Conservation (phyloP, 345 rosid species). For the Lepidium aucheri region DNA sequence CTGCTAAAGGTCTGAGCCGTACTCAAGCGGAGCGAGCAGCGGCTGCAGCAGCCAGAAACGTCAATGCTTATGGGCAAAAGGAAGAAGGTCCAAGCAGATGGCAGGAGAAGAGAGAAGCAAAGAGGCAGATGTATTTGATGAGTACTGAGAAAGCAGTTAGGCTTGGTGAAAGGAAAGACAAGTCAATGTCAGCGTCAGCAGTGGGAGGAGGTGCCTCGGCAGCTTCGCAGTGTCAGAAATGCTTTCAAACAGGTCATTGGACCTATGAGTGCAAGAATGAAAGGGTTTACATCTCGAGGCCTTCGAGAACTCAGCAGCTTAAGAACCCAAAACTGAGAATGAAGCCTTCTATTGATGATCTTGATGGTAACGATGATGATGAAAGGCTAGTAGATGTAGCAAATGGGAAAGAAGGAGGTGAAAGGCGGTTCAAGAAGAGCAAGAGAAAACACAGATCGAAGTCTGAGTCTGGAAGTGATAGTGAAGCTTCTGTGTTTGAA, state of each 20-base stretch:
- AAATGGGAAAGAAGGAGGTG: conserved; percentile 26
- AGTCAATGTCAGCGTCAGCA: conserved; percentile 33
- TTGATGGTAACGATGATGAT: conserved; percentile 32
- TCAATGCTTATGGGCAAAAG: conserved; percentile 95
- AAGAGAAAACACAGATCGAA: conserved; percentile 73
- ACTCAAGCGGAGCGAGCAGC: conserved; percentile 99
- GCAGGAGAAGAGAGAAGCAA: conserved; percentile 98
- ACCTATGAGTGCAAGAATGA: conserved; percentile 95
- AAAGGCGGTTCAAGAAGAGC: conserved; percentile 59
- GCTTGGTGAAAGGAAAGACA: conserved; percentile 93
- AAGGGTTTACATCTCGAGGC: conserved; percentile 80
- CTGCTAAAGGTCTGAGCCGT: conserved; percentile 88
- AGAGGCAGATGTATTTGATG: conserved; percentile 97
- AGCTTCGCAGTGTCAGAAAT: conserved; percentile 81
- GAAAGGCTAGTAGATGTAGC: conserved; percentile 9
- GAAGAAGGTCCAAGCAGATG: conserved; percentile 99
- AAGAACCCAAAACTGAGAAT: conserved; percentile 77
- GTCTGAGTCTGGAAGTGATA: conserved; percentile 59
- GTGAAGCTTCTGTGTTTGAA: conserved; percentile 91
- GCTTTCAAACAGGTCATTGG: conserved; percentile 93
- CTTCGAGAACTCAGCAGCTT: conserved; percentile 90
- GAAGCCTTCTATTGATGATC: conserved; percentile 39
- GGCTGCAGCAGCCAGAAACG: conserved; percentile 84
- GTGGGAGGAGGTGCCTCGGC: conserved; percentile 23
- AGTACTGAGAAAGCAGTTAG: conserved; percentile 92